Percentiles rank a stretch among this genome's conserved stretches.
Conservation (phyloP, 495 filamentous ascomycete species). For the Hyaloscypha bicolor region DNA sequence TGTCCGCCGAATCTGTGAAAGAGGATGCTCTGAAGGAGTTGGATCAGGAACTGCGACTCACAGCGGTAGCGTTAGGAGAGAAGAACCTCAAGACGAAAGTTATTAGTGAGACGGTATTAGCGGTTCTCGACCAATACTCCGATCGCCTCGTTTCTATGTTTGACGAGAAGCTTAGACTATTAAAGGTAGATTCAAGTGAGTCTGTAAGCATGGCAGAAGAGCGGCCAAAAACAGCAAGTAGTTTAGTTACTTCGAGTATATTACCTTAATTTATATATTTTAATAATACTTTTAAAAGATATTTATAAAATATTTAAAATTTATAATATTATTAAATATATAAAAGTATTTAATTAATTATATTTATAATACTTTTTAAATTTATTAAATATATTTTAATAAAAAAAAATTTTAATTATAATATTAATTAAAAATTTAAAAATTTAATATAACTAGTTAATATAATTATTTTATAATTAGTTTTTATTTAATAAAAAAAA, state of each 20-base stretch:
- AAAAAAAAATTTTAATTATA: no score
- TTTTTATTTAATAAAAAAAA: no score
- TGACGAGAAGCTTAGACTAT: constrained; percentile 64
- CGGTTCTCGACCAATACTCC: constrained; percentile 70
- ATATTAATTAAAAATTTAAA: no score
- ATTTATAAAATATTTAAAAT: no score
- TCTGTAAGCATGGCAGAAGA: constrained; percentile 2
- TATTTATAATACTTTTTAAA: no score
- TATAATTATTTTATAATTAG: no score
- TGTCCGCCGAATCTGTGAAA: constrained; percentile 62
- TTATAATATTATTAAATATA: no score
- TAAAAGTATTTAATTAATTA: no score
- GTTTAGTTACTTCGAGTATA: not conserved
- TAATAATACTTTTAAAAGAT: no score
- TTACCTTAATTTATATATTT: not conserved
- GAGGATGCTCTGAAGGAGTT: constrained; percentile 71
- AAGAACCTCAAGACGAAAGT: constrained; percentile 50
- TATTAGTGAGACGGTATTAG: constrained; percentile 61
- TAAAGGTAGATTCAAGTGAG: constrained; percentile 22
- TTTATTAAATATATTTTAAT: no score
- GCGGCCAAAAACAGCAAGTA: constrained; percentile 31
- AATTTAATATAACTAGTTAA: no score
- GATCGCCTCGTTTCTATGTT: constrained; percentile 70
- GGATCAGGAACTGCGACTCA: constrained; percentile 77
- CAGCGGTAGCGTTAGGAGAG: constrained; percentile 68